phyloP scores from a whole-genome alignment of 2,329 filamentous ascomycete genomes.

The Orbilia ellipsospora region DNA sequence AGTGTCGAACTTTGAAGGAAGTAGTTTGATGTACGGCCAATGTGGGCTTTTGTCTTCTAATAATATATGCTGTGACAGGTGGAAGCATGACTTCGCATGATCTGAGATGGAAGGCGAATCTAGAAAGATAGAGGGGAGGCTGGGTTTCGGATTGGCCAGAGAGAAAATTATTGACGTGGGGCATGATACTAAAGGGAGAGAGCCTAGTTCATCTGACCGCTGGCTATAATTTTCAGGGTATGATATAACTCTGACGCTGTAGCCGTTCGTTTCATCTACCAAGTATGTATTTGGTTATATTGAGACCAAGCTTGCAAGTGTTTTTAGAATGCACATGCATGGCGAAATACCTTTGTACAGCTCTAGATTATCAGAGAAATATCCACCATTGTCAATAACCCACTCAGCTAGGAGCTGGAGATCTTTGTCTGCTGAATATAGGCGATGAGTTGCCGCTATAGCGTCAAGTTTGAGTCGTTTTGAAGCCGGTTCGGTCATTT shows the following conservation, averaged over 20 bases:
- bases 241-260: slow-evolving; percentile 20
- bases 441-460: neutral
- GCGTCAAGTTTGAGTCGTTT: slow-evolving; percentile 25
- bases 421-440: slow-evolving; percentile 28
- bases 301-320: slow-evolving; percentile 1
- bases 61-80: slow-evolving; percentile 45
- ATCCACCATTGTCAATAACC: slow-evolving; percentile 38
- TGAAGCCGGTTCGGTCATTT: slow-evolving; percentile 30
- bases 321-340: neutral
- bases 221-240: neutral
- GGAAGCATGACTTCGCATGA: slow-evolving; percentile 49
- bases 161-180: slow-evolving; percentile 43
- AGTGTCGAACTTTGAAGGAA: slow-evolving; percentile 57
- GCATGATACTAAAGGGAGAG: slow-evolving; percentile 31
- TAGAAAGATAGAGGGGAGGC: slow-evolving; percentile 15
- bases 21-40: slow-evolving; percentile 58
- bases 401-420: slow-evolving; percentile 44
- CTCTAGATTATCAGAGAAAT: slow-evolving; percentile 28
- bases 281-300: neutral
- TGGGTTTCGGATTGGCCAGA: slow-evolving; percentile 33
- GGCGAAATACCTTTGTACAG: slow-evolving; percentile 30
- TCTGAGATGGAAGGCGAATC: slow-evolving; percentile 31
- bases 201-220: neutral
- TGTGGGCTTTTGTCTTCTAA: slow-evolving; percentile 38
- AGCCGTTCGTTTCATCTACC: slow-evolving; percentile 31